Evolutionary conservation across 768 basidiomycete species (phyloP).

Genomic region (Chalciporus pseudorubinellus): DNA sequence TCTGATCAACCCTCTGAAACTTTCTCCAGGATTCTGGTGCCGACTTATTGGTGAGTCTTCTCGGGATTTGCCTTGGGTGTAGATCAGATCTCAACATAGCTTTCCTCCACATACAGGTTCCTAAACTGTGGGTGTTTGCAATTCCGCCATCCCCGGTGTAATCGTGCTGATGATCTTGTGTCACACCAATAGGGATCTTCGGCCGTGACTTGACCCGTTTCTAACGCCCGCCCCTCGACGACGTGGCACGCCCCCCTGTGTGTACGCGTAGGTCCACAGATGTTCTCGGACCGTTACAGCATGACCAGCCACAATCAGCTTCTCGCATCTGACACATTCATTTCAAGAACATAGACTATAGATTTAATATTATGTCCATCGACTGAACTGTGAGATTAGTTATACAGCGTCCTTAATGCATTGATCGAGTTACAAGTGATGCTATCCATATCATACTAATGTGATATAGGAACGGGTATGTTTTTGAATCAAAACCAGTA

Average conservation of each 20-base stretch:
- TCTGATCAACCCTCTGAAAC: slow-evolving; percentile 8
- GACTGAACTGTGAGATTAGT: slow-evolving; percentile 5
- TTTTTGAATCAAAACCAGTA: neutral
- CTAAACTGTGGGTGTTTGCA: slow-evolving; percentile 52
- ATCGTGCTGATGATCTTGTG: slow-evolving; percentile 12
- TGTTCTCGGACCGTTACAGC: neutral
- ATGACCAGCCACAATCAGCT: neutral
- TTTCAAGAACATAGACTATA: slow-evolving; percentile 11
- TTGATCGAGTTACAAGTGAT: slow-evolving; percentile 18
- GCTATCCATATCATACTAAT: slow-evolving; percentile 21
- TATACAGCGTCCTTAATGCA: slow-evolving; percentile 15
- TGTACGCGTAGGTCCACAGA: neutral
- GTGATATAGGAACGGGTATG: slow-evolving; percentile 13
- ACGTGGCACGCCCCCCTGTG: neutral
- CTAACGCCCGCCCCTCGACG: slow-evolving; percentile 30
- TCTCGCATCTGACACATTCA: neutral
- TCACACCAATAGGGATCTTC: slow-evolving; percentile 55
- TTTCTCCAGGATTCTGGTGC: slow-evolving; percentile 54
- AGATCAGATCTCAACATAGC: slow-evolving; percentile 14
- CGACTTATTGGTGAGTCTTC: slow-evolving; percentile 58
- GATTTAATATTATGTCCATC: neutral
- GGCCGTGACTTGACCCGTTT: slow-evolving; percentile 73
- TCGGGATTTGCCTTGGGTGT: slow-evolving; percentile 9
- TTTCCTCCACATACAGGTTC: slow-evolving; percentile 45
- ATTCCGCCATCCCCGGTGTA: slow-evolving; percentile 8